A percentile compares a stretch with the other conserved stretches of the same genome.
Evolutionary conservation across 2,329 filamentous ascomycete genomes (phyloP).

Genomic region (Seiridium unicorne): DNA sequence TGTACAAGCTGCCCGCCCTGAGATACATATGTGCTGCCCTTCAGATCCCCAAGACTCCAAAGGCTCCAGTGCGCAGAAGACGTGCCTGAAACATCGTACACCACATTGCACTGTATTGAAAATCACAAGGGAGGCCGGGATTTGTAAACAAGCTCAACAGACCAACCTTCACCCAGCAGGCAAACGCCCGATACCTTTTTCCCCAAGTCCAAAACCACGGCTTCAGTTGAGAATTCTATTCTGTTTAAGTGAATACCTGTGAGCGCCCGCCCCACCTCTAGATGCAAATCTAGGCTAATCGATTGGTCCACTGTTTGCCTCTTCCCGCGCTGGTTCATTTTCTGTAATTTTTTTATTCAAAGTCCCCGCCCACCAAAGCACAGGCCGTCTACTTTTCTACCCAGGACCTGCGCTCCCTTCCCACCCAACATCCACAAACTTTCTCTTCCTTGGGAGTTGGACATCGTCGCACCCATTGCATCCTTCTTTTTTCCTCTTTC

Average conservation of each 20-base stretch:
- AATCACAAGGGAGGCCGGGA: too few relatives aligned
- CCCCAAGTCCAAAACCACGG: too few relatives aligned
- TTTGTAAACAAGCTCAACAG: too few relatives aligned
- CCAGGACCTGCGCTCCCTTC: neutral
- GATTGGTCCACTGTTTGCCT: constrained; percentile 1
- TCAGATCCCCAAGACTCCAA: too few relatives aligned
- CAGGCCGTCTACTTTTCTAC: neutral
- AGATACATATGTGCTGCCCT: too few relatives aligned
- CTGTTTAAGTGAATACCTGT: neutral
- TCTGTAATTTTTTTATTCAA: neutral
- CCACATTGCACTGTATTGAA: too few relatives aligned
- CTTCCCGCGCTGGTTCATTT: neutral
- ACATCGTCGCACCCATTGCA: constrained; percentile 16
- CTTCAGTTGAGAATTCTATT: too few relatives aligned
- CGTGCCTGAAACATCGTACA: too few relatives aligned
- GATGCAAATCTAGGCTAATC: constrained; percentile 6
- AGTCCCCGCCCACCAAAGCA: constrained; percentile 1
- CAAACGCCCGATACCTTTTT: too few relatives aligned
- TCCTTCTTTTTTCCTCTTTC: constrained; percentile 19
- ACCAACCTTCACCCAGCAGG: too few relatives aligned
- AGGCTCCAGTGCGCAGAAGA: too few relatives aligned
- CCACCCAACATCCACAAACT: constrained; percentile 10
- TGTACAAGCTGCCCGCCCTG: too few relatives aligned
- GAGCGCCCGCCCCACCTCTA: neutral
- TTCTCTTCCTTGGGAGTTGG: constrained; percentile 11